Percentiles rank a stretch among this genome's conserved stretches.
Conservation (phyloP, 75 land plant genomes). For the Larix kaempferi region DNA sequence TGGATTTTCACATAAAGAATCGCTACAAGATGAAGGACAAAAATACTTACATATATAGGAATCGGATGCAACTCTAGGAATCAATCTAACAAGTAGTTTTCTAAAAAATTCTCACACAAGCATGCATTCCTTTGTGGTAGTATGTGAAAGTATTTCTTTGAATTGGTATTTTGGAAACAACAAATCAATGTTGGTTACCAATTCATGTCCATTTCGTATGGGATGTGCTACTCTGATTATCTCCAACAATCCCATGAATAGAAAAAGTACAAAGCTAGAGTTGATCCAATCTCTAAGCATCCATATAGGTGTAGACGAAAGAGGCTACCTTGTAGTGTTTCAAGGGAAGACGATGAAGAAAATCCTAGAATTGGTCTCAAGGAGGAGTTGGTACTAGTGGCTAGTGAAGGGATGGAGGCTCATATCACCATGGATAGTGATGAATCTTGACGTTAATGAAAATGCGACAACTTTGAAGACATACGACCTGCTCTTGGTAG, state of each 20-base stretch:
- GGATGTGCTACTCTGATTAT: conserved; percentile 35
- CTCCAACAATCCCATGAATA: conserved; percentile 20
- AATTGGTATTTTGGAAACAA: conserved; percentile 42
- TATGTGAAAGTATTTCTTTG: conserved; percentile 46
- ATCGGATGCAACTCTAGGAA: conserved; percentile 57
- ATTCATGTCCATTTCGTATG: conserved; percentile 43
- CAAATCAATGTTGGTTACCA: conserved; percentile 45
- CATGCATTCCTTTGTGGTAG: conserved; percentile 31
- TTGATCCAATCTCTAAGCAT: conserved; percentile 26
- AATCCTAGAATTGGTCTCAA: no score
- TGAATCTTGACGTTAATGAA: no score
- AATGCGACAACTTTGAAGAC: no score
- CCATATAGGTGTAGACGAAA: conserved; percentile 32
- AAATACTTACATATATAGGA: conserved; percentile 33
- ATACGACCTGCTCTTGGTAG: no score
- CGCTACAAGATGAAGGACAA: conserved; percentile 21
- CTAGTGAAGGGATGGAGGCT: no score
- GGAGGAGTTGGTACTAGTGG: no score
- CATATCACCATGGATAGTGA: no score
- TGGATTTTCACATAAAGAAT: conserved; percentile 14
- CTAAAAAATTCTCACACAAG: no score
- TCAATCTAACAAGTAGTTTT: no score
- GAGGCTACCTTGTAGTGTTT: conserved; percentile 18
- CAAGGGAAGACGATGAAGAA: conserved; percentile 40
- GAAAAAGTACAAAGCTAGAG: conserved; percentile 30